Percentiles rank a stretch among this genome's conserved stretches.
Evolutionary conservation across 2,329 filamentous ascomycete species (phyloP).

Genomic region (Camillea tinctor): DNA sequence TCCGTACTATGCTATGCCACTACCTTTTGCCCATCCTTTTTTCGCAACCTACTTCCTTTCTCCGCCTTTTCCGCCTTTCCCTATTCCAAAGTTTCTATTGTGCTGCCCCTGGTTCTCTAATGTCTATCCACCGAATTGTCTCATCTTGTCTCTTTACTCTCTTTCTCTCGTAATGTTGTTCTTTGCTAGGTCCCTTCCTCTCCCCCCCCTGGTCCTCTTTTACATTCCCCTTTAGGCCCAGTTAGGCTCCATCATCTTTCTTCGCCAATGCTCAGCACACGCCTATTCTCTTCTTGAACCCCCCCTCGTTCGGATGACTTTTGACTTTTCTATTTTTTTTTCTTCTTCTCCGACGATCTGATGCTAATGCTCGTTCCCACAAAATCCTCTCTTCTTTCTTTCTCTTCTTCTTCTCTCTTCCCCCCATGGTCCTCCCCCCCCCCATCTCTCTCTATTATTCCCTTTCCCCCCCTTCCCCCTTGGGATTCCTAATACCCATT

Average conservation of each 20-base stretch:
- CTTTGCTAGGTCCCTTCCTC: background rate
- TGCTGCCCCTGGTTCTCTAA: background rate
- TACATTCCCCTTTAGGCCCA: constrained; percentile 15
- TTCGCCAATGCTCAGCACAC: constrained; percentile 16
- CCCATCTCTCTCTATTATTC: too few relatives aligned
- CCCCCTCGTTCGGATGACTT: constrained; percentile 19
- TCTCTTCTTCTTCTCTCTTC: constrained; percentile 10
- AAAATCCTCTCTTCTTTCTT: constrained; percentile 11
- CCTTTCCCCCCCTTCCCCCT: constrained; percentile 21
- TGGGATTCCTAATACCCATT: constrained; percentile 21
- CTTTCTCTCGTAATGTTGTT: background rate
- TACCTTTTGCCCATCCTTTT: background rate
- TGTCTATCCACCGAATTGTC: background rate
- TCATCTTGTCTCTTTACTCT: background rate
- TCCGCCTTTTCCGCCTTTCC: background rate
- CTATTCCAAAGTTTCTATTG: background rate
- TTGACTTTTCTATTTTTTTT: constrained; percentile 6
- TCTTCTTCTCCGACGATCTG: constrained; percentile 13
- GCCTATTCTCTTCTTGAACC: constrained; percentile 6
- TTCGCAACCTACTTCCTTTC: background rate
- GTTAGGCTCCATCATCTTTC: constrained; percentile 21
- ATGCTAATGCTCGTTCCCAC: constrained; percentile 23
- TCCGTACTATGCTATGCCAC: background rate
- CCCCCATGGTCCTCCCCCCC: background rate
- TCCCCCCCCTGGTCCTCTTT: constrained; percentile 1